Conservation (phyloP, 345 rosid species). For the Physaria fendleri region DNA sequence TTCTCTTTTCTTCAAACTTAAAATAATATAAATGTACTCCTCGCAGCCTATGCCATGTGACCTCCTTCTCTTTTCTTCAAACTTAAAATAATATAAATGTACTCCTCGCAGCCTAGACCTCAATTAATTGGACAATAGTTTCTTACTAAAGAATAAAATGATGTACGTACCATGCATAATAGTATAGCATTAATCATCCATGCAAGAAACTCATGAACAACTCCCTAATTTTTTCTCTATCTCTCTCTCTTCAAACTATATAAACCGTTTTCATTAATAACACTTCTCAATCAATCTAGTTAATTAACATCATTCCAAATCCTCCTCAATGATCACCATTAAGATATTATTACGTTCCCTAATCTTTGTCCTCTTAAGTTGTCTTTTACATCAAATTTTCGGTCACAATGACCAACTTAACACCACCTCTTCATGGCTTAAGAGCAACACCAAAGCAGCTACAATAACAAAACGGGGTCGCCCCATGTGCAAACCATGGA, state of each 20-base stretch:
- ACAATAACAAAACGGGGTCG: constrained; percentile 1
- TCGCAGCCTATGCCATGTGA: constrained; percentile 33
- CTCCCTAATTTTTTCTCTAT: not conserved
- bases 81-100: constrained; percentile 1
- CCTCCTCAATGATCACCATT: constrained; percentile 7
- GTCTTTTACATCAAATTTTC: constrained; percentile 8
- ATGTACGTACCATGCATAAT: constrained; percentile 28
- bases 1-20: constrained; percentile 20
- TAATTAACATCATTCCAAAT: not conserved
- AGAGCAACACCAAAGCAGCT: not conserved
- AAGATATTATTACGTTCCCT: constrained; percentile 1
- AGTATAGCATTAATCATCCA: constrained; percentile 5
- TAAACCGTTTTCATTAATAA: not conserved
- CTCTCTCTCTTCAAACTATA: constrained; percentile 16
- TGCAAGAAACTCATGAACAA: constrained; percentile 31
- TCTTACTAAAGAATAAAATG: not conserved
- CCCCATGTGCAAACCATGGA: constrained; percentile 19
- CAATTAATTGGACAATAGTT: not conserved
- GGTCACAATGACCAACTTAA: constrained; percentile 7
- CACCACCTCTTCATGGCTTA: constrained; percentile 26
- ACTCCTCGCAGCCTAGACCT: constrained; percentile 12
- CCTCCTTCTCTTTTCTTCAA: constrained; percentile 21
- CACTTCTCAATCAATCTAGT: not conserved
- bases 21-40: constrained; percentile 3
- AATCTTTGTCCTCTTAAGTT: constrained; percentile 2